Evolutionary conservation across 495 filamentous ascomycete genomes (phyloP), one percentile per base, ranked within the genome.

Genomic region (Aspergillus baeticus): DNA sequence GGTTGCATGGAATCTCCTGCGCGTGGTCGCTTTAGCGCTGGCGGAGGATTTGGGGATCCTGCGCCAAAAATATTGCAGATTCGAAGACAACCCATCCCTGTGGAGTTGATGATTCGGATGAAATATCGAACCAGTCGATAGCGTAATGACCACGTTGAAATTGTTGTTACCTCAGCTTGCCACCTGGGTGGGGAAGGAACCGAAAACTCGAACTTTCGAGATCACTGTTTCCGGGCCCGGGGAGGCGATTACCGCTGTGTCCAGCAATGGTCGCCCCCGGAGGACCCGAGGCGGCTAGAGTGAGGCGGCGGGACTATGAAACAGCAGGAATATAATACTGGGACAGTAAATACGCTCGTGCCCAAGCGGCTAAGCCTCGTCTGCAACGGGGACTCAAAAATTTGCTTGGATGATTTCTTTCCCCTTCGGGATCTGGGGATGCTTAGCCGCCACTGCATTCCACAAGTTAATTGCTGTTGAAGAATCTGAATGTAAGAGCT

Each of bases 401-500:
- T 49, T 57, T 43, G 18, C 35, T 43, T 43, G 26, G 43, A 52
- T 55, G 52, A 55, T 48, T 48, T 47, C 44, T 55, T 55, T 29
- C 44, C 45, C 35, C 36, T 37, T 48, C 10, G 13, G 26, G 34
- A 14, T 57, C 23, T 49, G 44, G 54, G 46, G 46, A 42, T 45
- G 31, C 37, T 45, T 42, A 53, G 23, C 37, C 50, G 43, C 42
- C 34, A 48, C 43, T 41, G 43, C 18, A 45, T 48, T 10, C 22
- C 13, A 21, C 17, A 41, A 29, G 23, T 54, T 21, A 14, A n/a
- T 5, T 17, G 6, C 46, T 10, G 10, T 15, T 49, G 54, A 43
- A 43, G 45, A 29, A 22, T 37, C 11, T 33, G 35, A 22, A 41
- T 18, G 26, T n/a, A 15, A 23, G 38, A 38, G n/a, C 47, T 50